These are phyloP conservation scores for Starmerella geochares DNA, from an alignment of 805 yeast genomes.

Conservation along the genomic window DNA sequence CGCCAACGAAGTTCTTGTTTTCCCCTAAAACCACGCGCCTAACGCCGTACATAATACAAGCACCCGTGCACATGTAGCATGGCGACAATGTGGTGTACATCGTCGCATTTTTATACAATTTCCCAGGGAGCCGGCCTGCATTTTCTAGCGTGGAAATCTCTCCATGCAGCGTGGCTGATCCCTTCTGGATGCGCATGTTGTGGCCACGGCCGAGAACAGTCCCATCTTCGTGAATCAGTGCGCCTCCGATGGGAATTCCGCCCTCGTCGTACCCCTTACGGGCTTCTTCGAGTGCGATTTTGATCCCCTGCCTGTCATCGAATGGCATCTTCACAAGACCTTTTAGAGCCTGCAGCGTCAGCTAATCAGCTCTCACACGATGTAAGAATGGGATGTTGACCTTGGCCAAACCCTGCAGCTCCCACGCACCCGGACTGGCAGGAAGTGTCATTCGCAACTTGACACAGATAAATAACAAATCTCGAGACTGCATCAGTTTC, in stretches of 20 bases:
- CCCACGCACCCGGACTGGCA: too few relatives aligned
- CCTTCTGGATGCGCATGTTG: constrained; percentile 77
- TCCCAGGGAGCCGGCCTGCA: constrained; percentile 80
- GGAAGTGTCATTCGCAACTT: too few relatives aligned
- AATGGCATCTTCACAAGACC: constrained; percentile 8
- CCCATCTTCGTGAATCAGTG: constrained; percentile 64
- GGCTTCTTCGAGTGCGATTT: constrained; percentile 31
- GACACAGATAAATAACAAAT: too few relatives aligned
- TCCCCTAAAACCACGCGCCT: constrained; percentile 85
- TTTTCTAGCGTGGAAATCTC: constrained; percentile 83
- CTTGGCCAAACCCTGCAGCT: too few relatives aligned
- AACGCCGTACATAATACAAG: constrained; percentile 78
- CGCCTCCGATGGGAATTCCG: constrained; percentile 87
- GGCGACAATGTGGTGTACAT: constrained; percentile 89
- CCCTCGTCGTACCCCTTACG: constrained; percentile 53
- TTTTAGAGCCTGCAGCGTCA: too few relatives aligned
- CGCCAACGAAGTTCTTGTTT: constrained; percentile 71
- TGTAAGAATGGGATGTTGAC: too few relatives aligned
- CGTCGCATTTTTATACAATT: constrained; percentile 71
- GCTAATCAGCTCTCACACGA: background rate
- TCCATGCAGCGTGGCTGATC: constrained; percentile 79
- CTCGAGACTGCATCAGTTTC: too few relatives aligned
- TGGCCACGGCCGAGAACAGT: constrained; percentile 79
- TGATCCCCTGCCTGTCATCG: constrained; percentile 26
- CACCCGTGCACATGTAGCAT: constrained; percentile 92